Conservation (phyloP, 75 land plant genomes). For the Larix kaempferi region DNA sequence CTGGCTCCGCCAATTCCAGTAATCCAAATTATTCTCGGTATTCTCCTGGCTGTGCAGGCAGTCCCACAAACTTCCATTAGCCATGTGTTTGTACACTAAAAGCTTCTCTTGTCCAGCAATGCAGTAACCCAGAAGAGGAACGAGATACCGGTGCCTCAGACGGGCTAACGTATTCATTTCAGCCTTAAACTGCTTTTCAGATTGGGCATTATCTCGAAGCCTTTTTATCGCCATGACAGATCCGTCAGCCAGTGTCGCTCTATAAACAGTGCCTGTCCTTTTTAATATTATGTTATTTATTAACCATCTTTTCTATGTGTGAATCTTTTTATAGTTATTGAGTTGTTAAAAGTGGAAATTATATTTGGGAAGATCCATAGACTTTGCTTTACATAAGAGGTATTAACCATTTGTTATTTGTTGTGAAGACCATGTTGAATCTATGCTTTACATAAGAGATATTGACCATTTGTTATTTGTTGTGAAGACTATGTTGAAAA, state of each 20-base stretch:
- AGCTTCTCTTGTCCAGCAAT: slow-evolving; percentile 76
- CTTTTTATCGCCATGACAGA: slow-evolving; percentile 80
- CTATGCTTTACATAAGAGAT: no score
- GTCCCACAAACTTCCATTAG: slow-evolving; percentile 61
- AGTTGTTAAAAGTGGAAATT: no score
- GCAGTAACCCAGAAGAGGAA: slow-evolving; percentile 88
- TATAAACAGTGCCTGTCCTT: slow-evolving; percentile 83
- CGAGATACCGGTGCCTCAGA: slow-evolving; percentile 69
- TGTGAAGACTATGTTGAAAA: no score
- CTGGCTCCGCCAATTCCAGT: slow-evolving; percentile 78
- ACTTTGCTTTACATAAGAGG: no score
- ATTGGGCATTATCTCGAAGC: slow-evolving; percentile 60
- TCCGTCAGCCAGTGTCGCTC: slow-evolving; percentile 70
- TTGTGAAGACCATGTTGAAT: no score
- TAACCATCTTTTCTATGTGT: no score
- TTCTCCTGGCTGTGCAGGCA: slow-evolving; percentile 37
- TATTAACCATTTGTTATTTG: no score
- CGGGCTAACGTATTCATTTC: slow-evolving; percentile 83
- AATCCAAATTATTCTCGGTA: slow-evolving; percentile 36
- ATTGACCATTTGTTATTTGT: no score
- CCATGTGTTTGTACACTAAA: slow-evolving; percentile 83
- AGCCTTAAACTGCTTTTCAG: slow-evolving; percentile 69
- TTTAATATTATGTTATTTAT: no score
- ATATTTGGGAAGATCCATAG: no score
- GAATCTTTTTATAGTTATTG: no score